These are phyloP conservation scores for Schrenkiella parvula DNA, from an alignment of 345 rosid genomes.

Conservation along the genomic window DNA sequence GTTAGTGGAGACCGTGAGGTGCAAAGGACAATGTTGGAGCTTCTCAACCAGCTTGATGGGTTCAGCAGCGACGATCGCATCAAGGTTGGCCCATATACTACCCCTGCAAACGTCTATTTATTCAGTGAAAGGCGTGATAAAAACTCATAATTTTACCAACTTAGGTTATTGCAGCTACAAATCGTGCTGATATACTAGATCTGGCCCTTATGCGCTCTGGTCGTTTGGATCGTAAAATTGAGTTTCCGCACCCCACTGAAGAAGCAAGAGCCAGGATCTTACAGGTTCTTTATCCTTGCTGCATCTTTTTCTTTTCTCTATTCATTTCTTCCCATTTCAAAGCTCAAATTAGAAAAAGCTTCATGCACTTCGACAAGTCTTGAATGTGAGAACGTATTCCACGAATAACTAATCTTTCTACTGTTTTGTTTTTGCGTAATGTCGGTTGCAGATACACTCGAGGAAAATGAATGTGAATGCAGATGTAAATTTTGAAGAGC, in stretches of 20 bases:
- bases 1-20: not conserved
- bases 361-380: not conserved
- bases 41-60: not conserved
- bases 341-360: too few relatives aligned
- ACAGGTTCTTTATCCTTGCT: conserved; percentile 39
- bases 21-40: not conserved
- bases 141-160: not conserved
- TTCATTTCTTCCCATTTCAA: too few relatives aligned
- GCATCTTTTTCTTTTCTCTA: too few relatives aligned
- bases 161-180: not conserved
- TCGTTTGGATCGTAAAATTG: conserved; percentile 87
- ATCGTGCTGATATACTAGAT: not conserved
- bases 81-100: not conserved
- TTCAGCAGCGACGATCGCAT: not conserved
- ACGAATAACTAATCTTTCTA: not conserved
- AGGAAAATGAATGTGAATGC: conserved; percentile 89
- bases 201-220: conserved; percentile 38
- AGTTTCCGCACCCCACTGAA: conserved; percentile 87
- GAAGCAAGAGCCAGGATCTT: conserved; percentile 90
- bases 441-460: conserved; percentile 62
- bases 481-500: conserved; percentile 86
- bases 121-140: not conserved
- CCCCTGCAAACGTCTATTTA: not conserved
- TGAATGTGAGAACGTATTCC: not conserved
- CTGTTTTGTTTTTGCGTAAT: not conserved